Base-by-base conservation (phyloP, 129 eudicot genomes). In the Flaveria sonorensis region DNA sequence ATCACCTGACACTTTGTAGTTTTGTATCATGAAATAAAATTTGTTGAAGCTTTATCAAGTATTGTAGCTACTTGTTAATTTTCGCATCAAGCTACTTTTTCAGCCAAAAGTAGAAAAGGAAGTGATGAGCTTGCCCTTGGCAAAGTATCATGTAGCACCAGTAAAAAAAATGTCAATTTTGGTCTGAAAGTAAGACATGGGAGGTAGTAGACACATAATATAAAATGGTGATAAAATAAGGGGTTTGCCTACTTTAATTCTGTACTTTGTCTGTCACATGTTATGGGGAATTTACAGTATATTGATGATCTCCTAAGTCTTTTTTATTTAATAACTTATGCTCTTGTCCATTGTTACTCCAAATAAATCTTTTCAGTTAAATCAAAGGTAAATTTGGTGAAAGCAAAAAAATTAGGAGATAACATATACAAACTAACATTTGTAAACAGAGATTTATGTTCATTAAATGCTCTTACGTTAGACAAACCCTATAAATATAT, bases 11-110 rank as follows among this genome's bases (percentile, higher is more conserved):
- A 13, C 55, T 50, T 12, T 12, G 53, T 55, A 55, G 51, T 10
- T 52, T 64, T 21, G 75, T 68, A 68, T 74, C 12, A 53, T 66
- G 67, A 55, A 77, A 77, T 75, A 16, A 62, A 21, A 61, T 24
- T 16, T 12, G 30, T 47, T 26, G 23, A 60, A 62, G 71, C 64
- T 26, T 3, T 62, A 61, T 5, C 28, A 75, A 75, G 24, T 48
- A 14, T 14, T 48, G 53, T 73, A 19, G 36, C 46, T 10, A 5
- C 32, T 73, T 45, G 26, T 21, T 73, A 53, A 36, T 73, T 40
- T 42, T 39, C 32, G 32, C 77, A 8, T 23, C 45, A 70, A 70
- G 60, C 24, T 50, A 42, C 14, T 15, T 71, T 71, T 51, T 8
- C 26, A 10, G 40, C 53, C 26, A 20, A 51, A 26, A 45, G 40